phyloP scores from a whole-genome alignment of 1,284 basidiomycete genomes.

The Sanghuangporus sanghuang region DNA sequence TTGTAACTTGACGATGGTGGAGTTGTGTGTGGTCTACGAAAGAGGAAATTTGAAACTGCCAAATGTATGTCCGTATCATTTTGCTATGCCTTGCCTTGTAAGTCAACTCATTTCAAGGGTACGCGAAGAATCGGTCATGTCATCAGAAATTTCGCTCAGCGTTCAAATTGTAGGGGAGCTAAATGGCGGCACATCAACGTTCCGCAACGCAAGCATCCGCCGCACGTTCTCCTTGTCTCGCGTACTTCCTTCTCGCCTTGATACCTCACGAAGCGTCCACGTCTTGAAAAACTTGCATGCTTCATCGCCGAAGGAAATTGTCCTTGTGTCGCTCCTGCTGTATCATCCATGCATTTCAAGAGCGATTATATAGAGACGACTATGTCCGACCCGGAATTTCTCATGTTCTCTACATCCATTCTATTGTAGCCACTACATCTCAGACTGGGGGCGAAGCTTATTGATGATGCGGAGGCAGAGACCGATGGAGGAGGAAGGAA shows the following conservation, averaged over 20 bases:
- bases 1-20: too few species aligned
- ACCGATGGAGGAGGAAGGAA: conserved; percentile 28
- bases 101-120: too few species aligned
- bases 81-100: too few species aligned
- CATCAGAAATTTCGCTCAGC: too few species aligned
- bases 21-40: too few species aligned
- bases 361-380: conserved; percentile 47
- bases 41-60: too few species aligned
- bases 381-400: conserved; percentile 33
- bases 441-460: conserved; percentile 3
- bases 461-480: background rate
- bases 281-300: conserved; percentile 39
- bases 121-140: too few species aligned
- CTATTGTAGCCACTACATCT: conserved; percentile 5
- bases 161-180: background rate
- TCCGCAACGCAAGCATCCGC: background rate
- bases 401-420: conserved; percentile 24
- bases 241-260: conserved; percentile 33
- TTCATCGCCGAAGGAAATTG: conserved; percentile 44
- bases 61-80: too few species aligned
- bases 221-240: conserved; percentile 30
- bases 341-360: conserved; percentile 30
- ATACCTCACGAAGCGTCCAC: conserved; percentile 67
- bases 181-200: background rate
- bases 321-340: conserved; percentile 33